Evolutionary conservation across 176 grass and related monocot species (phyloP).

Genomic region (Canna indica): DNA sequence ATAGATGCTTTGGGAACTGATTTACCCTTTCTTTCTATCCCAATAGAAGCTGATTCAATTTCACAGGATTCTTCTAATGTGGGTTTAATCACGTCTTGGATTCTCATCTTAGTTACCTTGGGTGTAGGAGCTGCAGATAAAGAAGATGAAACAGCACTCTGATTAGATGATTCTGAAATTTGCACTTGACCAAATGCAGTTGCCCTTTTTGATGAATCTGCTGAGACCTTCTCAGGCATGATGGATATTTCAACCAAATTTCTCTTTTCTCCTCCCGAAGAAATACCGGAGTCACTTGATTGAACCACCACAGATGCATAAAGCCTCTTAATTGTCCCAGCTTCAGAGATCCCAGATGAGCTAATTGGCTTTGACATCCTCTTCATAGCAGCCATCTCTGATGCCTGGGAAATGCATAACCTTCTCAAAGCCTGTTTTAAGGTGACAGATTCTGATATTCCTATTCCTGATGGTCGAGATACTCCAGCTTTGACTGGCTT

Average conservation of each 20-base stretch:
- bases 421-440: slow-evolving; percentile 65
- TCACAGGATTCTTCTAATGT: slow-evolving; percentile 8
- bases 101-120: slow-evolving; percentile 13
- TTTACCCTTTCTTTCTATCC: slow-evolving; percentile 24
- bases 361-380: slow-evolving; percentile 21
- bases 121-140: neutral
- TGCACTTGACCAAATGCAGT: neutral
- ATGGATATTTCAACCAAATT: slow-evolving; percentile 20
- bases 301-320: slow-evolving; percentile 24
- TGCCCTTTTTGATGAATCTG: slow-evolving; percentile 4
- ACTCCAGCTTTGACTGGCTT: slow-evolving; percentile 38
- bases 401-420: slow-evolving; percentile 29
- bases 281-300: slow-evolving; percentile 15
- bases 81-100: slow-evolving; percentile 12
- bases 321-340: slow-evolving; percentile 22
- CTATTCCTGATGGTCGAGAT: slow-evolving; percentile 37
- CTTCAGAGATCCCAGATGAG: slow-evolving; percentile 15
- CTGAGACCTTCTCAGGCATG: slow-evolving; percentile 9
- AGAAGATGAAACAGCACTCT: slow-evolving; percentile 3
- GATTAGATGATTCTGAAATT: slow-evolving; percentile 7
- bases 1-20: slow-evolving; percentile 33
- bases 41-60: slow-evolving; percentile 19
- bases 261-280: slow-evolving; percentile 1
- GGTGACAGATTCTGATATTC: slow-evolving; percentile 62
- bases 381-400: slow-evolving; percentile 29